These are phyloP conservation scores for Ustilago xerochloae DNA, from an alignment of 1,284 basidiomycete species.

Conservation along the genomic window DNA sequence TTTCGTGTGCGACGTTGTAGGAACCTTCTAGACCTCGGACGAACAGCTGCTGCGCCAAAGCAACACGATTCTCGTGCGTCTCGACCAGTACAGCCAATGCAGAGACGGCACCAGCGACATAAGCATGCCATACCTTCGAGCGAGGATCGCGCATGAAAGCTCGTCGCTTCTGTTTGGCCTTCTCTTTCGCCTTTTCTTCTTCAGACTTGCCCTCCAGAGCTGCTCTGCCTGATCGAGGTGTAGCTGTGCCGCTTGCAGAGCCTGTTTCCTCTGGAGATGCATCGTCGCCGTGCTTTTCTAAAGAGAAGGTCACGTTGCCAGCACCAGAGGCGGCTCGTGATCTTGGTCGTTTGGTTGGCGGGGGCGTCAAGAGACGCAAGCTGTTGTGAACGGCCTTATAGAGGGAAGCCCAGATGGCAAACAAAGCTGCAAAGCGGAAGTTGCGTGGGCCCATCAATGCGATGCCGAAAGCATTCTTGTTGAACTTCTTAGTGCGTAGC, in stretches of 20 bases:
- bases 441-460: conserved; percentile 56
- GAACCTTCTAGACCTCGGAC: conserved; percentile 84
- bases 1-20: conserved; percentile 79
- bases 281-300: conserved; percentile 16
- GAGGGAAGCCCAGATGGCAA: conserved; percentile 61
- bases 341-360: conserved; percentile 25
- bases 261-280: conserved; percentile 19
- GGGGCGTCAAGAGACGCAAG: conserved; percentile 61
- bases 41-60: conserved; percentile 90
- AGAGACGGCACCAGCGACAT: conserved; percentile 83
- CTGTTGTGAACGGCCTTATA: conserved; percentile 66
- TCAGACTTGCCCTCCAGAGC: conserved; percentile 53
- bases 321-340: conserved; percentile 21
- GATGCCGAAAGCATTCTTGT: conserved; percentile 32
- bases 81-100: conserved; percentile 86
- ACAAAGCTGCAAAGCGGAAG: conserved; percentile 62
- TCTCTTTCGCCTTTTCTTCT: conserved; percentile 48
- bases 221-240: conserved; percentile 49
- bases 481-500: conserved; percentile 51
- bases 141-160: conserved; percentile 64
- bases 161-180: conserved; percentile 53
- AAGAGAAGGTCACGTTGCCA: not conserved
- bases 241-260: conserved; percentile 41
- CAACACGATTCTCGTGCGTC: conserved; percentile 76
- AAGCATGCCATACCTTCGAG: conserved; percentile 81